phyloP scores from a whole-genome alignment of 306 rosid genomes.

The Fagus sylvatica region DNA sequence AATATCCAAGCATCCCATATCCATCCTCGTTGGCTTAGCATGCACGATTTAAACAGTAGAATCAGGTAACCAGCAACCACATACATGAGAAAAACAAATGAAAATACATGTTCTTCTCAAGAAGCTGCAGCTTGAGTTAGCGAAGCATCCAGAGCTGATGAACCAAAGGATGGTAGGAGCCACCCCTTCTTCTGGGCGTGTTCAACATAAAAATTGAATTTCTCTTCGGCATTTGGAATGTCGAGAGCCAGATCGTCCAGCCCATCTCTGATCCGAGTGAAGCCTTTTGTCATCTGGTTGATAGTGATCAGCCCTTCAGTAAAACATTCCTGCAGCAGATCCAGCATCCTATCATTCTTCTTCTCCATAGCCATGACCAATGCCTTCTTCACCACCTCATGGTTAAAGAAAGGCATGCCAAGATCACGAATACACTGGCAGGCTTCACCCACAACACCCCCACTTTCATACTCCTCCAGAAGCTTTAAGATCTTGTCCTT shows the following conservation, averaged over 20 bases:
- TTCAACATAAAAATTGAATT: constrained; percentile 69
- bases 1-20: neutral
- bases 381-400: constrained; percentile 97
- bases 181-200: constrained; percentile 73
- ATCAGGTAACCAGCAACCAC: constrained; percentile 39
- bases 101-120: constrained; percentile 49
- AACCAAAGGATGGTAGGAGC: constrained; percentile 68
- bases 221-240: constrained; percentile 83
- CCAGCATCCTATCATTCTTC: constrained; percentile 84
- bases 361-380: constrained; percentile 99
- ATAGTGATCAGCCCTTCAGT: constrained; percentile 86
- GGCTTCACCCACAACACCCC: constrained; percentile 86
- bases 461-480: constrained; percentile 91
- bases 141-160: constrained; percentile 42
- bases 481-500: constrained; percentile 95
- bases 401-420: constrained; percentile 96
- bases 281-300: constrained; percentile 92
- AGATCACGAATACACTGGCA: constrained; percentile 95
- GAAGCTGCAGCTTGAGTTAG: constrained; percentile 40
- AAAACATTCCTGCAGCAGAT: constrained; percentile 86
- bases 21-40: neutral
- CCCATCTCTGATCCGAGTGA: constrained; percentile 78
- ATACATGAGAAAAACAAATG: constrained; percentile 44
- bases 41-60: neutral
- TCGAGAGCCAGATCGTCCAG: constrained; percentile 96